Evolutionary conservation across 2,329 filamentous ascomycete species (phyloP), one percentile per base, ranked within the genome.

Genomic region (Penicillium sp.): DNA sequence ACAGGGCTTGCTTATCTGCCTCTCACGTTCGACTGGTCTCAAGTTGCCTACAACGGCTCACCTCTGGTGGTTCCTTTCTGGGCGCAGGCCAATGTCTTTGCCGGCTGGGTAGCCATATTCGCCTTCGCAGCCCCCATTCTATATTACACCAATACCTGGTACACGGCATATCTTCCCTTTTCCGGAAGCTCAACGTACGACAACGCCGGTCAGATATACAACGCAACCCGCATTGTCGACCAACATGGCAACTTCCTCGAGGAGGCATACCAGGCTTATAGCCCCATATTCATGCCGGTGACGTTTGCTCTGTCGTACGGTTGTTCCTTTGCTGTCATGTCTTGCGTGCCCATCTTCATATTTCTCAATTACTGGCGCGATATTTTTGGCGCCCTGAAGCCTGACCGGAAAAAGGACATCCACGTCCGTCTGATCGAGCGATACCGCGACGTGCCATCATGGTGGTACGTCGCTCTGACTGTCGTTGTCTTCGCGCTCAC

Each of bases 311-410:
- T 74, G 23, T 60, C 57, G 30, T 75, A 88, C 62, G 84, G 83
- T 1, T 69, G 86, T 7, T 82, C 80, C 0, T 87, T 87, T 64
- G 85, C 85, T 5, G 80, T 83, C n/a, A 79, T 86, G 30, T 76
- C 81, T 1, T 79, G 82, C 20, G 79, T 66, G 8, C 53, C 65
- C 18, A 59, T 59, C 5, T 65, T 65, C 23, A 60, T 63, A 11
- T 46, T 58, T 20, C 52, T 68, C 2, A 63, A 62, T 49, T 60
- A 68, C 49, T 52, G 59, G 30, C 60, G 62, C 12, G 63, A 67
- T 18, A 64, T 68, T 20, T 46, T 62, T 11, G 50, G 50, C 14
- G 59, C 61, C 8, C 58, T 63, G 12, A 57, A 47, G 8, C 62
- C 61, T 5, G 43, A 57, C 11, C 59, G 53, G 5, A 63, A 62